Percentiles rank a stretch among this genome's conserved stretches.
Conservation (phyloP, 768 basidiomycete species). For the Suillus cothurnatus region DNA sequence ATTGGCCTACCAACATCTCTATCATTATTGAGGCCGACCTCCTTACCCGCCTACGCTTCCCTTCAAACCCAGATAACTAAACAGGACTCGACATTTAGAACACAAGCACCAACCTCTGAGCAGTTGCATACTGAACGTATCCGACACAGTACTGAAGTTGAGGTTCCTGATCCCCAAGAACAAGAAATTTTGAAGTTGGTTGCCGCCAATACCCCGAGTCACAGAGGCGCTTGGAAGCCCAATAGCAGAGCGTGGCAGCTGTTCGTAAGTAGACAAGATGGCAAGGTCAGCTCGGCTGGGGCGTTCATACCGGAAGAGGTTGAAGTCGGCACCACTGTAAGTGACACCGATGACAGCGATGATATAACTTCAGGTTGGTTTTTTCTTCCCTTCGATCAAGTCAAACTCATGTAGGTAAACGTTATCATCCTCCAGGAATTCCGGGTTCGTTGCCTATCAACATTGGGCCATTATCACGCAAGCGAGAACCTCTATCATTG, state of each 20-base stretch:
- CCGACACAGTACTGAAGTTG: not conserved
- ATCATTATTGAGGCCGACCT: constrained; percentile 61
- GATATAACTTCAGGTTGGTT: constrained; percentile 30
- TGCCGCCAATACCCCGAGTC: constrained; percentile 71
- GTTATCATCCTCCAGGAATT: constrained; percentile 36
- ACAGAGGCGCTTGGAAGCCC: constrained; percentile 69
- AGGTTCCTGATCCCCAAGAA: constrained; percentile 43
- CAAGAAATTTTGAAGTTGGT: constrained; percentile 60
- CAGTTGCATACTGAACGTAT: constrained; percentile 15
- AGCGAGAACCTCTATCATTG: constrained; percentile 45
- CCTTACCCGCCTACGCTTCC: constrained; percentile 68
- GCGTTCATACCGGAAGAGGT: constrained; percentile 38
- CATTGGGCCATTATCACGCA: constrained; percentile 44
- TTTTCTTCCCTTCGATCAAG: not conserved
- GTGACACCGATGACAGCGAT: constrained; percentile 25
- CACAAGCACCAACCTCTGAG: constrained; percentile 1
- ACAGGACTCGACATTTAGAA: constrained; percentile 1
- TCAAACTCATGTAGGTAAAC: constrained; percentile 18
- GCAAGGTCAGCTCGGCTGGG: constrained; percentile 26
- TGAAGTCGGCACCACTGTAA: constrained; percentile 29
- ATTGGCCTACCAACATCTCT: constrained; percentile 58
- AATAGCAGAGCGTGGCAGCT: constrained; percentile 65
- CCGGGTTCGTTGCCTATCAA: constrained; percentile 65
- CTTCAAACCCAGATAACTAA: constrained; percentile 36
- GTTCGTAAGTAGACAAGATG: constrained; percentile 46